phyloP scores from a whole-genome alignment of 768 basidiomycete genomes.

The Russula sp. region DNA sequence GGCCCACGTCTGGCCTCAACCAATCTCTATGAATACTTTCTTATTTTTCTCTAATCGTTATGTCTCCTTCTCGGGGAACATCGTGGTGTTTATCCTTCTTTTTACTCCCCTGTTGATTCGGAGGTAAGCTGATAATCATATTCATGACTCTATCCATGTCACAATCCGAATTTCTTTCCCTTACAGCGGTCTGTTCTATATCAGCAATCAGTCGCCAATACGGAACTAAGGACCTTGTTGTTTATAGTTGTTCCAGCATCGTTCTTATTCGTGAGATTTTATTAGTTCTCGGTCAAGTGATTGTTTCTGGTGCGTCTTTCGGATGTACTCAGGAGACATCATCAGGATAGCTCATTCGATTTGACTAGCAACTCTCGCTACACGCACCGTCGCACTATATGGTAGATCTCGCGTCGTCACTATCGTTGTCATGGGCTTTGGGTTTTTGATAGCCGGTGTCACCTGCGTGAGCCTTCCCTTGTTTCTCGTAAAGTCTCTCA shows the following conservation, averaged over 20 bases:
- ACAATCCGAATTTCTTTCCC: not conserved
- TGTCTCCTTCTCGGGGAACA: slow-evolving; percentile 42
- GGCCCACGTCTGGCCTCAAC: slow-evolving; percentile 45
- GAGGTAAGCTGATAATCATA: slow-evolving; percentile 21
- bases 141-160: not conserved
- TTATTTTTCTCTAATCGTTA: slow-evolving; percentile 54
- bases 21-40: slow-evolving; percentile 40
- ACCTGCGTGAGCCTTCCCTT: slow-evolving; percentile 39
- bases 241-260: slow-evolving; percentile 43
- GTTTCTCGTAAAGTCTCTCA: not conserved
- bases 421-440: slow-evolving; percentile 39
- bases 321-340: not conserved
- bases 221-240: not conserved
- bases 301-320: slow-evolving; percentile 44
- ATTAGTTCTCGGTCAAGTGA: slow-evolving; percentile 45
- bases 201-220: not conserved
- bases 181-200: slow-evolving; percentile 29
- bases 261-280: slow-evolving; percentile 43
- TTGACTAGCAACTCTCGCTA: slow-evolving; percentile 42
- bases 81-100: slow-evolving; percentile 29
- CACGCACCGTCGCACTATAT: slow-evolving; percentile 53
- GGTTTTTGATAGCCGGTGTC: slow-evolving; percentile 35
- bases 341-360: not conserved
- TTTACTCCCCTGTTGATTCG: slow-evolving; percentile 24
- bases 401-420: slow-evolving; percentile 41